Conservation (phyloP, 2,329 filamentous ascomycete genomes). For the Reticulascus tulasneorum region DNA sequence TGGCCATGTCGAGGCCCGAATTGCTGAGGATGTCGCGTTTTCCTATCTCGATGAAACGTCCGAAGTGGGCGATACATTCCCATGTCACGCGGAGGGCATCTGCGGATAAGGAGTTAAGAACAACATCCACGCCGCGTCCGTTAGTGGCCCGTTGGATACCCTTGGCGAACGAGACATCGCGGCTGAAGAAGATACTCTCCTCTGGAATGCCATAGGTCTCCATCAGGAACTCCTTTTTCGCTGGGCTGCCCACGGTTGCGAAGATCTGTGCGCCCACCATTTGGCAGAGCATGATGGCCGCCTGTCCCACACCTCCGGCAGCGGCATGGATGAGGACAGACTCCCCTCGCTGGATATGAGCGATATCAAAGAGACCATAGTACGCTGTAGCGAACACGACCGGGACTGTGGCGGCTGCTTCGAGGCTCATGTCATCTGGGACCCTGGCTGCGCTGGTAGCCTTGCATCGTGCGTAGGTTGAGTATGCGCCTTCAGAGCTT, state of each 20-base stretch:
- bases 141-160: slow-evolving; percentile 23
- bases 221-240: slow-evolving; percentile 24
- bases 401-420: slow-evolving; percentile 28
- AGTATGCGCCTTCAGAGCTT: slow-evolving; percentile 10
- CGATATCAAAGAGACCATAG: slow-evolving; percentile 24
- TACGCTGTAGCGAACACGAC: slow-evolving; percentile 25
- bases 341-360: slow-evolving; percentile 20
- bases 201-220: slow-evolving; percentile 19
- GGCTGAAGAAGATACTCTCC: slow-evolving; percentile 21
- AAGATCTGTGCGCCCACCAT: slow-evolving; percentile 26
- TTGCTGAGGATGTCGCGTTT: slow-evolving; percentile 33
- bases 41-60: slow-evolving; percentile 42
- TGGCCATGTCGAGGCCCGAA: slow-evolving; percentile 40
- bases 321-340: slow-evolving; percentile 31
- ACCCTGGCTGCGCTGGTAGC: slow-evolving; percentile 25
- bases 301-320: slow-evolving; percentile 30
- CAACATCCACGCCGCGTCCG: slow-evolving; percentile 27
- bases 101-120: slow-evolving; percentile 37
- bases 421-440: slow-evolving; percentile 30
- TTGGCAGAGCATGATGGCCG: slow-evolving; percentile 26
- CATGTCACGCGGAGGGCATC: slow-evolving; percentile 37
- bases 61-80: slow-evolving; percentile 38
- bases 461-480: slow-evolving; percentile 15
- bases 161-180: slow-evolving; percentile 22
- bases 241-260: slow-evolving; percentile 22